A percentile compares a stretch with the other conserved stretches of the same genome.
These are phyloP conservation scores for Ananas comosus DNA, from an alignment of 176 grass and related monocot genomes.

Conservation along the genomic window DNA sequence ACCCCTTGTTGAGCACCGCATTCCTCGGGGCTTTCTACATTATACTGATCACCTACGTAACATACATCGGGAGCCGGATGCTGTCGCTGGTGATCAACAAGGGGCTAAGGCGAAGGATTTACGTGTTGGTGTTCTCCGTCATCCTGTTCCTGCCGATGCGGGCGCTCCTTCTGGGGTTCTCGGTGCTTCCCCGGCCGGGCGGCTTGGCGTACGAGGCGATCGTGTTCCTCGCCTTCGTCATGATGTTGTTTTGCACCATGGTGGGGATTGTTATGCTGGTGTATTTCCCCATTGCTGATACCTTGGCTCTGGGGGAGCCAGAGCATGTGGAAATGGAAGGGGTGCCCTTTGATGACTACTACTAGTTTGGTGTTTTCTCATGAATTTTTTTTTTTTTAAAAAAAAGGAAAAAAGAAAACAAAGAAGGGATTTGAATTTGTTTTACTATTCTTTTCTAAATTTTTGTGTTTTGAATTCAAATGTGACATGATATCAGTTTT, in stretches of 20 bases:
- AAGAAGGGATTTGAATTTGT: too few relatives aligned
- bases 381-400: too few relatives aligned
- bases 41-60: conserved; percentile 61
- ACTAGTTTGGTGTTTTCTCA: conserved; percentile 12
- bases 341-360: conserved; percentile 25
- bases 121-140: conserved; percentile 53
- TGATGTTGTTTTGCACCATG: conserved; percentile 60
- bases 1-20: conserved; percentile 73
- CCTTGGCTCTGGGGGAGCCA: conserved; percentile 45
- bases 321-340: conserved; percentile 48
- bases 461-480: too few relatives aligned
- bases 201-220: conserved; percentile 49
- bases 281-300: conserved; percentile 77
- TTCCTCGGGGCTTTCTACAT: conserved; percentile 73
- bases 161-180: conserved; percentile 53
- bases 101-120: conserved; percentile 69
- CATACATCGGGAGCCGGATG: conserved; percentile 50
- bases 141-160: conserved; percentile 52
- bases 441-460: too few relatives aligned
- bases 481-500: too few relatives aligned
- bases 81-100: conserved; percentile 83
- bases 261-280: conserved; percentile 71
- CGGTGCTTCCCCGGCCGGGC: conserved; percentile 56
- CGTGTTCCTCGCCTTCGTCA: conserved; percentile 70
- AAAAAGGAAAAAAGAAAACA: too few relatives aligned